Conservation (phyloP, 2,329 filamentous ascomycete genomes). For the Sporothrix dimorphospora region DNA sequence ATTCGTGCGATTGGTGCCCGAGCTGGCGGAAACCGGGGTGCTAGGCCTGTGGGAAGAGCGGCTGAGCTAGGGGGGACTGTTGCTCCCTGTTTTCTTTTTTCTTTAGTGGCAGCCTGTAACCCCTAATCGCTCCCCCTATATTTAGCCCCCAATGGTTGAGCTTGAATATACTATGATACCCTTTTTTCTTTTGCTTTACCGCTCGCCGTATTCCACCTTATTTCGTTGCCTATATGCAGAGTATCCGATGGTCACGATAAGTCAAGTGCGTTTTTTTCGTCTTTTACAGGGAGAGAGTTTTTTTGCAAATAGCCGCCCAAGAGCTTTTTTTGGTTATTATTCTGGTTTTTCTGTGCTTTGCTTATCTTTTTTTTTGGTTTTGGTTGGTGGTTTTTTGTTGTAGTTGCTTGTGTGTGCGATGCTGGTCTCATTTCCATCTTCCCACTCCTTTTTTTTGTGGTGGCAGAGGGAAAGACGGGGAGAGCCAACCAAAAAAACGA, state of each 20-base stretch:
- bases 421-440: neutral
- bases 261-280: neutral
- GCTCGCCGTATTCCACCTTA: neutral
- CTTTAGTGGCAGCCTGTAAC: neutral
- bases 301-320: conserved; percentile 34
- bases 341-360: conserved; percentile 27
- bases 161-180: conserved; percentile 24
- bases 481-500: conserved; percentile 17
- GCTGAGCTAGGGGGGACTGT: conserved; percentile 46
- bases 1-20: conserved; percentile 80
- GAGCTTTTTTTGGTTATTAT: conserved; percentile 29
- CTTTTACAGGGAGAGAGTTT: conserved; percentile 10
- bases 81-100: neutral
- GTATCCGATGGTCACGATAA: conserved; percentile 12
- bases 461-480: neutral
- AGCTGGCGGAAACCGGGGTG: conserved; percentile 73
- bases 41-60: conserved; percentile 75
- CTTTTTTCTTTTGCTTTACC: neutral
- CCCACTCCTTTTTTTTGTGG: neutral
- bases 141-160: neutral
- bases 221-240: neutral
- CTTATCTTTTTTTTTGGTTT: conserved; percentile 25
- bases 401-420: conserved; percentile 3
- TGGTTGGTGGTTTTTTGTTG: conserved; percentile 12
- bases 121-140: neutral